Conservation (phyloP, 2,329 filamentous ascomycete genomes). For the Fusarium hostae region DNA sequence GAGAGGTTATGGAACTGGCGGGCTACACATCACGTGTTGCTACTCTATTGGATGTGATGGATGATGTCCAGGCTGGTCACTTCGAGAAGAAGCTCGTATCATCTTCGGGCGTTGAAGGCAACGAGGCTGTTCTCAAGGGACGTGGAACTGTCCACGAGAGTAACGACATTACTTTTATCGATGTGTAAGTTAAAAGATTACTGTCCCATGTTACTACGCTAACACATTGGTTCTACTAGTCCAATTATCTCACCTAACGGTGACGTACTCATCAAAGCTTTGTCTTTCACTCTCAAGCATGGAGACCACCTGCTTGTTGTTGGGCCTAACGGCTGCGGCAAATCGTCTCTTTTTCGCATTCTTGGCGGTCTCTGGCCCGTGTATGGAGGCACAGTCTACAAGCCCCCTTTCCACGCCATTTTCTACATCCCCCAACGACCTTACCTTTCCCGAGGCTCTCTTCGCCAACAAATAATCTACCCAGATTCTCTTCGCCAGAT, state of each 20-base stretch:
- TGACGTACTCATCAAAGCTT: conserved; percentile 84
- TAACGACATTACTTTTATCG: conserved; percentile 82
- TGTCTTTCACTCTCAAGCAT: conserved; percentile 87
- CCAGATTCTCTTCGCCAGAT: conserved; percentile 90
- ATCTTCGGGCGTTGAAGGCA: conserved; percentile 82
- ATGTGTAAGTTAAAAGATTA: conserved; percentile 69
- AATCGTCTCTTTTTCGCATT: conserved; percentile 95
- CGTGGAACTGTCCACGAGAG: conserved; percentile 86
- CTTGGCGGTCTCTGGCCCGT: conserved; percentile 97
- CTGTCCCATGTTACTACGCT: conserved; percentile 13
- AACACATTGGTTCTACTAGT: conserved; percentile 46
- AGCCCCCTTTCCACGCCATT: conserved; percentile 91
- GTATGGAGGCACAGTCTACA: conserved; percentile 92
- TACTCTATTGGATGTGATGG: conserved; percentile 90
- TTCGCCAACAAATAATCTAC: conserved; percentile 98
- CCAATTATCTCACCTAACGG: conserved; percentile 98
- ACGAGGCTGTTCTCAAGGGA: conserved; percentile 83
- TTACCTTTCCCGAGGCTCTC: conserved; percentile 88
- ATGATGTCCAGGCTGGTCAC: conserved; percentile 87
- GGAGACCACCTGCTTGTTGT: conserved; percentile 95
- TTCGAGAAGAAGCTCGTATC: conserved; percentile 98
- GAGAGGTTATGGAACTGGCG: conserved; percentile 94
- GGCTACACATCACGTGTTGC: conserved; percentile 95
- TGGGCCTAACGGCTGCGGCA: conserved; percentile 96
- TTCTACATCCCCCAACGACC: conserved; percentile 98